Evolutionary conservation across 2,329 filamentous ascomycete species (phyloP), one percentile per base, ranked within the genome.

Genomic region (Neophaeococcomyces aloes): DNA sequence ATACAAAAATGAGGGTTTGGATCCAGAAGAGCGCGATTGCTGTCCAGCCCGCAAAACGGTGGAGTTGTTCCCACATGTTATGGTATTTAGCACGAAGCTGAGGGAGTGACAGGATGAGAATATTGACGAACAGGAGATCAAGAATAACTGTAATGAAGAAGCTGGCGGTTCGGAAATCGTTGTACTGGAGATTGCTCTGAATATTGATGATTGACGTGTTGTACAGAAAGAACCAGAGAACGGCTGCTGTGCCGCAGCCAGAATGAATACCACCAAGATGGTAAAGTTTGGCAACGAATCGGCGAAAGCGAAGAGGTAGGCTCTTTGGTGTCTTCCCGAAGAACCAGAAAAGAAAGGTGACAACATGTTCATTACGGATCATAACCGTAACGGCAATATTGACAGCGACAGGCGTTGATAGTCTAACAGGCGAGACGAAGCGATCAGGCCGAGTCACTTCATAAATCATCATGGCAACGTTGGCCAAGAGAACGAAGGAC

Each of bases 21-120:
- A 64, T 69, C 74, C 83, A 82, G 57, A 87, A 79, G 23, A 86
- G 62, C 1, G 63, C 67, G 4, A 86, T 66, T 7, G 76, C 68
- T 8, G 71, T 67, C 83, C 83, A 87, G 13, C 81, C 83, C 3
- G 72, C 72, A 59, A 83, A 86, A 37, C 83, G 79, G 61, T 87
- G 83, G 37, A 74, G 73, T 37, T 74, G 62, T 63, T 87, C 83
- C 57, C 86, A 87, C 45, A 71, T 61, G 61, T 87, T 74, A 64
- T 87, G 83, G 49, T 71, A 68, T 36, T 67, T 71, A 51, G 70
- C 67, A 17, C 83, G 76, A 52, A 86, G 68, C 8, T 61, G 58
- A 2, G 83, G 83, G 58, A 80, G 72, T 2, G 83, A 79, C 39
- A 78, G 74, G 36, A 66, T 62, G 40, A 83, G 68, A 56, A 86